Evolutionary conservation across 768 basidiomycete species (phyloP), one percentile per base, ranked within the genome.

Genomic region (Trametes elegans): DNA sequence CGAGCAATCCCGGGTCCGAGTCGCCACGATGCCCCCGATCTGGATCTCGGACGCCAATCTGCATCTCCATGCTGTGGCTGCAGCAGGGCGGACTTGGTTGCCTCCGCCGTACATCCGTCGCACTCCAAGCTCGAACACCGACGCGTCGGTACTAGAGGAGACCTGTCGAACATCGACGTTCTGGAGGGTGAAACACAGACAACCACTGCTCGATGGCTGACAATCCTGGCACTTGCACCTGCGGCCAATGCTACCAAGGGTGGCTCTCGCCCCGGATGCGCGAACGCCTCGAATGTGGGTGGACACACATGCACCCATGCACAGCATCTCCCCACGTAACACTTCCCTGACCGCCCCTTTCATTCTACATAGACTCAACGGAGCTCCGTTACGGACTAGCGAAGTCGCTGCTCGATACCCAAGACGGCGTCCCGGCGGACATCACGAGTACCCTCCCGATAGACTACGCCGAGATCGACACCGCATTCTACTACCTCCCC

Each of bases 191-290:
- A n/a, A 32, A 13, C 7, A 32, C 31, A 32, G 7, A 32, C 31
- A 13, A 32, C 7, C 7, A 32, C 13, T 32, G n/a, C n/a, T n/a
- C n/a, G n/a, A 35, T 35, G 34, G 34, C 34, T 14, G 34, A 35
- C 13, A 35, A 4, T 6, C 34, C n/a, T 4, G 23, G 13, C 9
- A 46, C 53, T 5, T 66, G 65, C 48, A 61, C 63, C 2, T 66
- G 65, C 36, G 55, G 52, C 11, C 19, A 24, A 18, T 66, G 65
- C 55, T 58, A 61, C 28, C 58, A 64, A 21, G 63, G 63, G 5
- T 66, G 65, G 65, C 48, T 64, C n/a, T 62, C 65, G 24, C 63
- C 63, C 11, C 48, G 63, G 8, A 66, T 66, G 65, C 60, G 53
- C 26, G 60, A 63, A 34, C 61, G 62, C 2, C 57, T 66, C 10